Percentiles rank a stretch among this genome's conserved stretches.
Evolutionary conservation across 176 grass and related monocot species (phyloP).

Genomic region (Carex scoparia): DNA sequence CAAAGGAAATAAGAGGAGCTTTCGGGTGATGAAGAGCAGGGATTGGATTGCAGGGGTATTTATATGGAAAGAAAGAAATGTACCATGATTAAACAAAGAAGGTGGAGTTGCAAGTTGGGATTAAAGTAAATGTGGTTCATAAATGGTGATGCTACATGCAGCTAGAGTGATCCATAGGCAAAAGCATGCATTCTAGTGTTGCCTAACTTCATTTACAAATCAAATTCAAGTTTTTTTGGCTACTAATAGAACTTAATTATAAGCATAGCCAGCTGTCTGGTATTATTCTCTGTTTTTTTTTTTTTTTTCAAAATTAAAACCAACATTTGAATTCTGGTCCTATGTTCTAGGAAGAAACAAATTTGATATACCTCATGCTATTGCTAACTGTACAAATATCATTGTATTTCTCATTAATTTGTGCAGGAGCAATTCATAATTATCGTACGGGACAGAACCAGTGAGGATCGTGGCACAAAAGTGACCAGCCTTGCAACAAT

Average conservation of each 20-base stretch:
- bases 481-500: neutral
- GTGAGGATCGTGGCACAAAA: neutral
- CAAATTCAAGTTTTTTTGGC: neutral
- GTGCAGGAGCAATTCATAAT: neutral
- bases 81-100: conserved; percentile 19
- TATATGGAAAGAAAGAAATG: conserved; percentile 24
- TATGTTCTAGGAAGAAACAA: neutral
- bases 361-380: neutral
- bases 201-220: conserved; percentile 8
- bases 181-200: conserved; percentile 7
- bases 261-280: neutral
- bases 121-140: conserved; percentile 25
- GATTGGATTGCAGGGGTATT: conserved; percentile 14
- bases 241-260: neutral
- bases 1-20: neutral
- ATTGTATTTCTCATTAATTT: neutral
- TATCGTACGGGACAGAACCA: neutral
- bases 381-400: neutral
- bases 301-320: neutral
- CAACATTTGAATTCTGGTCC: neutral
- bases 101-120: conserved; percentile 26
- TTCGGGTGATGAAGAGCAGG: neutral
- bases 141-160: conserved; percentile 14
- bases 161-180: neutral
- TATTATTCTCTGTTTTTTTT: neutral